Evolutionary conservation across 1,284 basidiomycete genomes (phyloP).

Genomic region (Ustilago lituana): DNA sequence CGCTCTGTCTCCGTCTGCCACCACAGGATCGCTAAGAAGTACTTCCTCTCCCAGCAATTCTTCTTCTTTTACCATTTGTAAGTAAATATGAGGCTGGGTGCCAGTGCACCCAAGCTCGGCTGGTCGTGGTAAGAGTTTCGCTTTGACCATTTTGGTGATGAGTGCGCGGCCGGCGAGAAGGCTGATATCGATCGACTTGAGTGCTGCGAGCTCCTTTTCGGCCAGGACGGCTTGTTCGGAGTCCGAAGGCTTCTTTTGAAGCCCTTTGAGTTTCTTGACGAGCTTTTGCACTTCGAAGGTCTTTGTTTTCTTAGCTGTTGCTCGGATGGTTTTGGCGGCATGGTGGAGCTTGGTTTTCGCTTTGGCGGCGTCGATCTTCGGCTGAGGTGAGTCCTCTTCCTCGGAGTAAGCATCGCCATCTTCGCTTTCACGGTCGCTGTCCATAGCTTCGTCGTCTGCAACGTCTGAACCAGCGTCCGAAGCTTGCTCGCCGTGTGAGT

Average conservation of each 20-base stretch:
- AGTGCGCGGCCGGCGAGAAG: constrained; percentile 46
- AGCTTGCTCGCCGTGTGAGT: background rate
- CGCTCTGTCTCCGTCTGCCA: constrained; percentile 58
- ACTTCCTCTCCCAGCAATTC: constrained; percentile 56
- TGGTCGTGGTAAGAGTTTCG: constrained; percentile 40
- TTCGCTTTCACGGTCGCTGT: constrained; percentile 3
- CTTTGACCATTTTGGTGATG: constrained; percentile 56
- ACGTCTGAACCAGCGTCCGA: background rate
- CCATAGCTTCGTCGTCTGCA: background rate
- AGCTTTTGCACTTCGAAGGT: constrained; percentile 83
- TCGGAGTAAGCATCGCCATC: background rate
- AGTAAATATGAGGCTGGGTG: constrained; percentile 8
- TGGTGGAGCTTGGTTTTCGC: constrained; percentile 70
- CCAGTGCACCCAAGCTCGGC: constrained; percentile 2
- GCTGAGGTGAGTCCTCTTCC: background rate
- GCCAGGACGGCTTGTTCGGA: constrained; percentile 12
- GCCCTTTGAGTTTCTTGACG: constrained; percentile 81
- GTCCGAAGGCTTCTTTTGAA: constrained; percentile 69
- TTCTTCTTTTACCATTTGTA: constrained; percentile 44
- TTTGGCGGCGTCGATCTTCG: constrained; percentile 23
- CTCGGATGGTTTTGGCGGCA: constrained; percentile 75
- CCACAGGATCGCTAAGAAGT: constrained; percentile 19
- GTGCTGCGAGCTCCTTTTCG: constrained; percentile 75
- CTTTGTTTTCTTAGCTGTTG: constrained; percentile 81
- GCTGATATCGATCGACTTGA: constrained; percentile 72